Base-by-base conservation (phyloP, 305 asterid species). In the Fraxinus angustifolia region DNA sequence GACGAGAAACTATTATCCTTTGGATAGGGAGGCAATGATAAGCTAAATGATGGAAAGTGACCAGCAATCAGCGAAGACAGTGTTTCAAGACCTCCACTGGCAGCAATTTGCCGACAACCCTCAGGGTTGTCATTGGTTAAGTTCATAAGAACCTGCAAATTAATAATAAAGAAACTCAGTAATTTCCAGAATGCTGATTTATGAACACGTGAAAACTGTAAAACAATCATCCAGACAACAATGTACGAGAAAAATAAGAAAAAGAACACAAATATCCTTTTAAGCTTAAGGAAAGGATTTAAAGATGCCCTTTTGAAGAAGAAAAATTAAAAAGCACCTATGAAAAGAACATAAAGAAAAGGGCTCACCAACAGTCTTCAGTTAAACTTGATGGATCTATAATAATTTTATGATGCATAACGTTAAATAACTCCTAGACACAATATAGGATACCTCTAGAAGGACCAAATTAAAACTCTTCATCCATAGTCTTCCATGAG, bases 41-140 rank as follows among this genome's bases (percentile, higher is more conserved):
- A 84, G 83, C 92, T 82, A 88, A 92, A 94, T 2, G 91, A 89
- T 16, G 98, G 95, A 67, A 92, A 96, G 88, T 94, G 97, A 58
- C 90, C 87, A 53, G 97, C 96, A 79, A 94, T 90, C 90, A 96
- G 86, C 78, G 93, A 88, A 84, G 93, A 88, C 84, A 94, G 84
- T 75, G 86, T 88, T 90, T 96, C 97, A 82, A 96, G 88, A 28
- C 98, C 99, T 79, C 97, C 97, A 79, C 88, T 82, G 34, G 85
- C 86, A 17, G 96, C 98, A 86, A 96, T 94, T 90, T 96, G 99
- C 84, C 84, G 90, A 87, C 99, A 94, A 48, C 99, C 99, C 80
- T 89, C 89, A 12, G 94, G 87, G 81, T 96, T 96, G 84, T 96
- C 98, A 85, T 94, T 96, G 62, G 98, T 89, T 89, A 93, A 82